These are phyloP conservation scores for Thuja plicata DNA, from an alignment of 83 land plant genomes.

Conservation along the genomic window DNA sequence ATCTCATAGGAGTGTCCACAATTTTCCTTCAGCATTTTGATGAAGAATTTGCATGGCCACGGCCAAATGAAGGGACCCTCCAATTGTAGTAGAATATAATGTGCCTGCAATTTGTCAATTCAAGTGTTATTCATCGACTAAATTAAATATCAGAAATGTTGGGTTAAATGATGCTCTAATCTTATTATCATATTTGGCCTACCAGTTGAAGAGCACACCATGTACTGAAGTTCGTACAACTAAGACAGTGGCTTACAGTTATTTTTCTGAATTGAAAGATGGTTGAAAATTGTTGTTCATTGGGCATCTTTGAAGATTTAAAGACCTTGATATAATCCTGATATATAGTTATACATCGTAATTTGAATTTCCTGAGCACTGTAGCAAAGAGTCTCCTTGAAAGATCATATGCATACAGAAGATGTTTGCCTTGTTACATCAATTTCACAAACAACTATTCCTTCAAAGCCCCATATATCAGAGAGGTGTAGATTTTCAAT, in stretches of 20 bases:
- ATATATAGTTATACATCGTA: neutral
- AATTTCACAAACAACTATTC: neutral
- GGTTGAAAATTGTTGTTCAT: neutral
- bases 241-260: neutral
- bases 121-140: neutral
- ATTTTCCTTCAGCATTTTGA: conserved; percentile 1
- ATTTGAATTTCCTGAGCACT: neutral
- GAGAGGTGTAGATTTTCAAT: neutral
- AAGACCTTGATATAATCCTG: neutral
- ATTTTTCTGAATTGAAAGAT: neutral
- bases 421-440: neutral
- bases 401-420: neutral
- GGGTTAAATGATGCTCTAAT: neutral
- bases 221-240: neutral
- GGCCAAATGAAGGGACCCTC: neutral
- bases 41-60: neutral
- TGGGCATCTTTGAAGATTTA: neutral
- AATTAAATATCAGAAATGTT: neutral
- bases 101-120: conserved; percentile 7
- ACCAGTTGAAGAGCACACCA: neutral
- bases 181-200: neutral
- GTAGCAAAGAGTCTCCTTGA: neutral
- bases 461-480: neutral
- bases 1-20: conserved; percentile 4
- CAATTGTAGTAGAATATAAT: neutral